phyloP scores from a whole-genome alignment of 177 flowering plant genomes.

The Vitis hybrid region DNA sequence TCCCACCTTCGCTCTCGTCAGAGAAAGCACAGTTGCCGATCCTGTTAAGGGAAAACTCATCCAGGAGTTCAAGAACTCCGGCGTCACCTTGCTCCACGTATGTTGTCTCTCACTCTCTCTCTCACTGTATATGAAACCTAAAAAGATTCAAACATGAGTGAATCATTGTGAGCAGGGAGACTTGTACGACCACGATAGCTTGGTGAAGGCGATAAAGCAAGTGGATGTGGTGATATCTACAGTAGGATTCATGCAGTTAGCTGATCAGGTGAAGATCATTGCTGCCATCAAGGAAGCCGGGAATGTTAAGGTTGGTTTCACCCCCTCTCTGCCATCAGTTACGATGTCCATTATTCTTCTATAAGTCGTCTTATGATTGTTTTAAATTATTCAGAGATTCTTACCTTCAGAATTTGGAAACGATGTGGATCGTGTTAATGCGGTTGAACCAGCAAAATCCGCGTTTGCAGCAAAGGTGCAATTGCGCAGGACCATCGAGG shows the following conservation, averaged over 20 bases:
- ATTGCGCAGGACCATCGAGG: constrained; percentile 50
- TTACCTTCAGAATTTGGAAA: constrained; percentile 61
- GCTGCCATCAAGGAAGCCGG: constrained; percentile 87
- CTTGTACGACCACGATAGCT: constrained; percentile 57
- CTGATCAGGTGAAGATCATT: constrained; percentile 67
- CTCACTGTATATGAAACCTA: not conserved
- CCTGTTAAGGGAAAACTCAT: constrained; percentile 49
- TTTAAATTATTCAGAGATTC: constrained; percentile 23
- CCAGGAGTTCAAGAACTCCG: constrained; percentile 47
- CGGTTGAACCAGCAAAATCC: constrained; percentile 58
- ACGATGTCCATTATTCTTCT: no score
- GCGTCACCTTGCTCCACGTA: constrained; percentile 45
- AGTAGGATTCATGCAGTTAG: constrained; percentile 42
- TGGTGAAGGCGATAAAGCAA: constrained; percentile 69
- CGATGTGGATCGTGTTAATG: constrained; percentile 48
- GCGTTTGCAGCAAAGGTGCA: constrained; percentile 35
- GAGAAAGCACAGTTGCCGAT: constrained; percentile 49
- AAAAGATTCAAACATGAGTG: no score
- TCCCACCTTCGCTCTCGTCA: constrained; percentile 54
- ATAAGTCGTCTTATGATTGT: no score
- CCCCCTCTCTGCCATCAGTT: constrained; percentile 6
- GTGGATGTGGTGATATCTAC: constrained; percentile 83
- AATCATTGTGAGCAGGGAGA: constrained; percentile 52
- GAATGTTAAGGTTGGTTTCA: constrained; percentile 52
- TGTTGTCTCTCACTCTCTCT: not conserved